phyloP scores from a whole-genome alignment of 306 rosid species.

The Ceratonia siliqua region DNA sequence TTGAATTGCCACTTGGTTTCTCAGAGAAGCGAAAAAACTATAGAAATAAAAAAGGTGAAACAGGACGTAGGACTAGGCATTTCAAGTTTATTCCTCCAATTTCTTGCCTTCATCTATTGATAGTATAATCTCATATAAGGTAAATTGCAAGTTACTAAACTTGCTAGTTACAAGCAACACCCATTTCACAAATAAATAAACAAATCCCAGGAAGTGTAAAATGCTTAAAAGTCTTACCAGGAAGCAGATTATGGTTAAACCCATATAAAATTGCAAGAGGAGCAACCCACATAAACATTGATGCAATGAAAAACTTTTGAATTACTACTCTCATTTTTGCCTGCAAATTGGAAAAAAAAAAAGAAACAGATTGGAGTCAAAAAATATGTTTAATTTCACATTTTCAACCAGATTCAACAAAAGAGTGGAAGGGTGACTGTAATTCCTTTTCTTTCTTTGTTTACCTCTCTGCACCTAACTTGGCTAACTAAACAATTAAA shows the following conservation, averaged over 20 bases:
- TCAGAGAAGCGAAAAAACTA: neutral
- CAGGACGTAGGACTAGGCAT: neutral
- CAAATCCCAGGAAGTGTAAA: neutral
- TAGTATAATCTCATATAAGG: neutral
- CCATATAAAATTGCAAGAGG: slow-evolving; percentile 75
- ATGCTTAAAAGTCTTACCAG: slow-evolving; percentile 53
- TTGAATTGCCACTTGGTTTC: neutral
- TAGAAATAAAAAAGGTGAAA: neutral
- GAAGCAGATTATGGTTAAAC: slow-evolving; percentile 71
- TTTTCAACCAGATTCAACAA: neutral
- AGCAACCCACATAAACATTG: slow-evolving; percentile 72
- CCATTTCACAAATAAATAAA: neutral
- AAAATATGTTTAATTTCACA: neutral
- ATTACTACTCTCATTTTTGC: slow-evolving; percentile 59
- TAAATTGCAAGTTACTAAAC: neutral
- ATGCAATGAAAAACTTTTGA: slow-evolving; percentile 67
- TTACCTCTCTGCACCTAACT: neutral
- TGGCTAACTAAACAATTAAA: neutral
- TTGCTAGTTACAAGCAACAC: neutral
- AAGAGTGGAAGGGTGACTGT: neutral
- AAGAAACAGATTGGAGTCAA: neutral
- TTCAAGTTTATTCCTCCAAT: neutral
- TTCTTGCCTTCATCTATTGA: neutral
- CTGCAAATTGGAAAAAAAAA: slow-evolving; percentile 36
- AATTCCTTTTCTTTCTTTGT: neutral